phyloP scores from a whole-genome alignment of 176 grass and related monocot species.

The Aechmea fasciata region DNA sequence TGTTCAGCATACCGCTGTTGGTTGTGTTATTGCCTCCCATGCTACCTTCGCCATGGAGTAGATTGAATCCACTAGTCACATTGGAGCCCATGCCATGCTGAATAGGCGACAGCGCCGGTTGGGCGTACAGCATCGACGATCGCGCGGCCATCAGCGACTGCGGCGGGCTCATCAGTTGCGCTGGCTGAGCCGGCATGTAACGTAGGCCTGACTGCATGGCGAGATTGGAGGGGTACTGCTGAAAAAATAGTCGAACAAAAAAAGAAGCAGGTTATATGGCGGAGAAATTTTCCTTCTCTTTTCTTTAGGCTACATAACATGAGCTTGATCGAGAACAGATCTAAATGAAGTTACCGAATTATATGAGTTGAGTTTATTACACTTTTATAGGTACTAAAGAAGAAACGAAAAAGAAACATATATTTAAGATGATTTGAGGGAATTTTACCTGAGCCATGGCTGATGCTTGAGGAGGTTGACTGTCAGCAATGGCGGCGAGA shows the following conservation, averaged over 20 bases:
- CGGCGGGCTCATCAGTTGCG: conserved; percentile 45
- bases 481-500: conserved; percentile 88
- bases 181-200: conserved; percentile 72
- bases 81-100: conserved; percentile 55
- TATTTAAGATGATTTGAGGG: background rate
- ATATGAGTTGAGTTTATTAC: background rate
- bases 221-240: conserved; percentile 71
- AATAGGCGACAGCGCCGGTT: conserved; percentile 46
- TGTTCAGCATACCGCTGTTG: conserved; percentile 35
- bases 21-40: conserved; percentile 37
- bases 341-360: background rate
- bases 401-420: background rate
- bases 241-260: background rate
- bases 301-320: too few relatives aligned
- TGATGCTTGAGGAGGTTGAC: conserved; percentile 71
- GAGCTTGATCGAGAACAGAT: too few relatives aligned
- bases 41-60: conserved; percentile 80
- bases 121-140: conserved; percentile 72
- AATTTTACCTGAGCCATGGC: conserved; percentile 52
- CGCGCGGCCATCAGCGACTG: conserved; percentile 78
- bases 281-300: too few relatives aligned
- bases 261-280: too few relatives aligned
- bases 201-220: conserved; percentile 78
- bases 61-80: conserved; percentile 59
- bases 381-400: background rate